Evolutionary conservation across 768 basidiomycete species (phyloP).

Genomic region (Tricholoma sp.): DNA sequence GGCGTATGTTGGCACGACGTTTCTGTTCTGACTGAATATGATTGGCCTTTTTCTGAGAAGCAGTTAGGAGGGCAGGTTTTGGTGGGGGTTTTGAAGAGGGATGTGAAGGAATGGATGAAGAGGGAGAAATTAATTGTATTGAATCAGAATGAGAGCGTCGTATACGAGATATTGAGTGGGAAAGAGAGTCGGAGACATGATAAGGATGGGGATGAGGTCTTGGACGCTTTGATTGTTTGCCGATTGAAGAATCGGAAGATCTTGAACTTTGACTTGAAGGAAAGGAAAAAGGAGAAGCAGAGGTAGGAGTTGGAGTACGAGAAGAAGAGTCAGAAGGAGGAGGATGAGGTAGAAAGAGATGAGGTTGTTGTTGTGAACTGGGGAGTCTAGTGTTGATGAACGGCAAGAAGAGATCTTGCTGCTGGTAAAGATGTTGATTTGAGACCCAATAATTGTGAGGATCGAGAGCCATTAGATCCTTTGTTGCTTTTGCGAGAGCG

Average conservation of each 20-base stretch:
- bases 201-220: constrained; percentile 15
- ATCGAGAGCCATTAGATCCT: constrained; percentile 77
- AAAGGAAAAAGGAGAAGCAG: constrained; percentile 13
- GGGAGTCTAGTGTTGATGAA: constrained; percentile 1
- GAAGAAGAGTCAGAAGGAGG: constrained; percentile 17
- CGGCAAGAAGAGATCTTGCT: constrained; percentile 1
- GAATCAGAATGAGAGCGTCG: constrained; percentile 6
- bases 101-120: constrained; percentile 12
- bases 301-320: constrained; percentile 18
- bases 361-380: constrained; percentile 5
- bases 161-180: neutral
- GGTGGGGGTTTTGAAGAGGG: constrained; percentile 15
- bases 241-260: neutral
- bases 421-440: constrained; percentile 5
- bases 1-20: constrained; percentile 83
- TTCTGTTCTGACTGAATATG: constrained; percentile 95
- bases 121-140: constrained; percentile 5
- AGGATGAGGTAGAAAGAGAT: constrained; percentile 10
- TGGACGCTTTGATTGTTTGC: constrained; percentile 8
- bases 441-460: constrained; percentile 33
- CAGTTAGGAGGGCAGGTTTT: constrained; percentile 58
- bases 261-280: neutral
- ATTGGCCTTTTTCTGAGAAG: constrained; percentile 88
- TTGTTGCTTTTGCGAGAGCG: constrained; percentile 72
- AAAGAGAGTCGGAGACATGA: constrained; percentile 8